phyloP scores from a whole-genome alignment of 768 basidiomycete species.

The Cytidiella melzeri region DNA sequence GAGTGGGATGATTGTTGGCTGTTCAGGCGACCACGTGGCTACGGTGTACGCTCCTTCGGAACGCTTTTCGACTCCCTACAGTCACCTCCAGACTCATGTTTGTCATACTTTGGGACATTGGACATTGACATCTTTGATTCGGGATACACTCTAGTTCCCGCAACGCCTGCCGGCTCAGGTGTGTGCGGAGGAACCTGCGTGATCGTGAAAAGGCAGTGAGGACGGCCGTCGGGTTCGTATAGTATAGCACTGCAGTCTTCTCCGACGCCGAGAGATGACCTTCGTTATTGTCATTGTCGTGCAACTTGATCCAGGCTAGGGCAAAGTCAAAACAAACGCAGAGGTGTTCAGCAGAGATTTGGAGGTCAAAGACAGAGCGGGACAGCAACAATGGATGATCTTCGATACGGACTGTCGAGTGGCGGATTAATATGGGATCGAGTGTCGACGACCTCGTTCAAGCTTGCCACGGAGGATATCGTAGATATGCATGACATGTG shows the following conservation, averaged over 20 bases:
- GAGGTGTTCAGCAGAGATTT: conserved; percentile 12
- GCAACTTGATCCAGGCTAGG: conserved; percentile 11
- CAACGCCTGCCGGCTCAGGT: background rate
- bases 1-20: conserved; percentile 1
- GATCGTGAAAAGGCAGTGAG: background rate
- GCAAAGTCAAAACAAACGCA: conserved; percentile 11
- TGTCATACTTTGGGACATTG: background rate
- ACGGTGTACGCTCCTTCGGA: conserved; percentile 11
- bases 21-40: conserved; percentile 5
- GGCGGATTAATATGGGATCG: conserved; percentile 1
- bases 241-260: background rate
- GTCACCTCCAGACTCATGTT: background rate
- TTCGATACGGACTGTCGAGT: background rate
- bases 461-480: conserved; percentile 12
- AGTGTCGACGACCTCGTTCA: conserved; percentile 9
- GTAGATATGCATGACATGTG: conserved; percentile 12
- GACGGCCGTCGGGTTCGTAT: background rate
- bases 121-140: background rate
- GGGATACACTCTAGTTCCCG: background rate
- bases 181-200: too few relatives aligned
- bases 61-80: conserved; percentile 8
- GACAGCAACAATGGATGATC: background rate
- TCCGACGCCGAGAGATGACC: background rate
- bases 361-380: conserved; percentile 14
- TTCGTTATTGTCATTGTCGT: background rate